These are phyloP conservation scores for Nephelium lappaceum DNA, from an alignment of 345 rosid species.

Conservation along the genomic window DNA sequence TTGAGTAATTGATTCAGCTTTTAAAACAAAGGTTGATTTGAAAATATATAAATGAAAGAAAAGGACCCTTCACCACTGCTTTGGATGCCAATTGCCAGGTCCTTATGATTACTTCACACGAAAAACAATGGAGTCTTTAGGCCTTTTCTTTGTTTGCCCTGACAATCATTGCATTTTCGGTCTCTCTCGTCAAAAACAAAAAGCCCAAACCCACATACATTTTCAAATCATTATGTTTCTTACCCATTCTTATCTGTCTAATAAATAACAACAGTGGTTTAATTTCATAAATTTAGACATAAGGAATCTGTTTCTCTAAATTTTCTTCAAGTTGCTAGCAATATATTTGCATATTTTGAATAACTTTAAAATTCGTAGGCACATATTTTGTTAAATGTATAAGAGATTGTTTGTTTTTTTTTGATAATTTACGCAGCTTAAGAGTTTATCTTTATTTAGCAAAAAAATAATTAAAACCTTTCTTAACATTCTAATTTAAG, in stretches of 20 bases:
- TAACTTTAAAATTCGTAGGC: too few relatives aligned
- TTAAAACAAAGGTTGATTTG: constrained; percentile 12
- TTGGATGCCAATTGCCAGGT: constrained; percentile 37
- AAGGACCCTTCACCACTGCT: constrained; percentile 31
- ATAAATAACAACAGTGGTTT: neutral
- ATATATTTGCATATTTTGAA: too few relatives aligned
- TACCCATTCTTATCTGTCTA: neutral
- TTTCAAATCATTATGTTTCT: constrained; percentile 28
- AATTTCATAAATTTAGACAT: neutral
- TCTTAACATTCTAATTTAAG: too few relatives aligned
- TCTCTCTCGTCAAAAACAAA: constrained; percentile 20
- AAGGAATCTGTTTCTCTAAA: neutral
- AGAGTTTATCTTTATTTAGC: too few relatives aligned
- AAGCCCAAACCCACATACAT: constrained; percentile 25
- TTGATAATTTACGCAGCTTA: too few relatives aligned
- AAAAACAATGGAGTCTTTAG: constrained; percentile 44
- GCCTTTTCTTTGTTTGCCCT: constrained; percentile 14
- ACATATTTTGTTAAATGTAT: too few relatives aligned
- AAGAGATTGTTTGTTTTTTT: too few relatives aligned
- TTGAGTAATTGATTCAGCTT: constrained; percentile 7
- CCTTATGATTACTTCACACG: constrained; percentile 37
- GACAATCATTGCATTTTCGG: constrained; percentile 5
- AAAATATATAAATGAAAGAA: constrained; percentile 3
- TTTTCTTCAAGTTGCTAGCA: neutral
- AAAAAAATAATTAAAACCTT: too few relatives aligned